Base-by-base conservation (phyloP, 805 yeast genomes). In the Schwanniomyces polymorphus region DNA sequence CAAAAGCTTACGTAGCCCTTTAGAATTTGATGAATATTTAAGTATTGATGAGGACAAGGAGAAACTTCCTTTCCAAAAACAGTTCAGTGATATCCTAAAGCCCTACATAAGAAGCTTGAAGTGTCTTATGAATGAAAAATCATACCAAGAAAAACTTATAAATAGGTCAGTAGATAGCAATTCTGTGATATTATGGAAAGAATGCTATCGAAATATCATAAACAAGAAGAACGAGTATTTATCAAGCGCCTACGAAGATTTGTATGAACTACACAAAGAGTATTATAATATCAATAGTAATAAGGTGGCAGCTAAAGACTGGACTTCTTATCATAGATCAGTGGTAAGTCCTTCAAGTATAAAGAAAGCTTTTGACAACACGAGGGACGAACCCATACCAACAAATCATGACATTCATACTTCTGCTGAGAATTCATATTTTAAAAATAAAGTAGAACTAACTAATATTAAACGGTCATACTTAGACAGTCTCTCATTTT, bases 111-210 rank as follows among this genome's bases (percentile, higher is more conserved):
- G 52, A 8, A 61, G 61, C 11, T 55, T 73, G 25, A 43, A 46
- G 18, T 57, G 65, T 0, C 59, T 64, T 12, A 46, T 50, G 10
- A 60, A 60, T 38, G 72, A 69, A 45, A 65, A 60, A 33, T 48
- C 52, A 16, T 70, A 69, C 46, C 74, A 65, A 49, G 50, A 53
- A 1, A 45, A 54, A 4, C 50, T 72, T 42, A 51, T 64, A 2
- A 52, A 56, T 7, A 45, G 49, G 9, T 52, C 54, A 27, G 45
- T 59, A 7, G 53, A 56, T 18, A 60, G 61, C 7, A 59, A 68
- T 37, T 54, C 61, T 18, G 48, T 48, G 3, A 60, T 67, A 3
- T 47, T 68, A n/a, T 73, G 77, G 77, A 57, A 67, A 37, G 67
- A 61, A 40, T 71, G 62, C 53, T 55, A 59, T 33, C 52, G 48